A percentile compares a stretch with the other conserved stretches of the same genome.
phyloP scores from a whole-genome alignment of 164 flowering plant genomes.

The Hamamelis virginiana region DNA sequence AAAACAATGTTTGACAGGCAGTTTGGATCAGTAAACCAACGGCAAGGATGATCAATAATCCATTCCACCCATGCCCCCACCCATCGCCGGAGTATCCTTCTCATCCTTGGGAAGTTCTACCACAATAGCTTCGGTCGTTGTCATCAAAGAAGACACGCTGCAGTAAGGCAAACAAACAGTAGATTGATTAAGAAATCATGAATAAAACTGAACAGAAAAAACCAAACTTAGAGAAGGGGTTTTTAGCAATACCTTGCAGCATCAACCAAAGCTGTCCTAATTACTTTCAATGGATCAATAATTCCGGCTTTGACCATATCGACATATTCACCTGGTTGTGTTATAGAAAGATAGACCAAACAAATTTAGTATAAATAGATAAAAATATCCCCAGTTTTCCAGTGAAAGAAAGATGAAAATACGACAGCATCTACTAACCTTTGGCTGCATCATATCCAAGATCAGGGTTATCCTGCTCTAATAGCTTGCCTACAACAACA shows the following conservation, averaged over 20 bases:
- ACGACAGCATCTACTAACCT: constrained; percentile 36
- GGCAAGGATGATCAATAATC: constrained; percentile 42
- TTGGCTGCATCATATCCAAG: constrained; percentile 99
- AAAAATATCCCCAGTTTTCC: no score
- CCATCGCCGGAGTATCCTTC: constrained; percentile 58
- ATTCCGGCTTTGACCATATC: constrained; percentile 96
- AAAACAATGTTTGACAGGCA: not conserved
- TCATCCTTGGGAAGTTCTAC: constrained; percentile 84
- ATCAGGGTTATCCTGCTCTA: constrained; percentile 85
- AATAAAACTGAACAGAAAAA: not conserved
- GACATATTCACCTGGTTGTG: constrained; percentile 75
- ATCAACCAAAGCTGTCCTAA: constrained; percentile 96
- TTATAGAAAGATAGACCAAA: not conserved
- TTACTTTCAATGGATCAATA: constrained; percentile 93
- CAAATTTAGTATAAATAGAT: not conserved
- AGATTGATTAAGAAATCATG: not conserved
- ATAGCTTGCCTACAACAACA: constrained; percentile 91
- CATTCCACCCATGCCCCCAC: constrained; percentile 84
- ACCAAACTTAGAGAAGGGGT: not conserved
- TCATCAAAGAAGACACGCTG: constrained; percentile 92
- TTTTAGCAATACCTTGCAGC: constrained; percentile 72
- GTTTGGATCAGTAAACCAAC: not conserved
- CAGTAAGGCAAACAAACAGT: constrained; percentile 9
- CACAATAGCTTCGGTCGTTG: constrained; percentile 91
- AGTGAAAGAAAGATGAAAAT: not conserved